A percentile compares a stretch with the other conserved stretches of the same genome.
Evolutionary conservation across 2,329 filamentous ascomycete species (phyloP).

Genomic region (Colletotrichum incanum): DNA sequence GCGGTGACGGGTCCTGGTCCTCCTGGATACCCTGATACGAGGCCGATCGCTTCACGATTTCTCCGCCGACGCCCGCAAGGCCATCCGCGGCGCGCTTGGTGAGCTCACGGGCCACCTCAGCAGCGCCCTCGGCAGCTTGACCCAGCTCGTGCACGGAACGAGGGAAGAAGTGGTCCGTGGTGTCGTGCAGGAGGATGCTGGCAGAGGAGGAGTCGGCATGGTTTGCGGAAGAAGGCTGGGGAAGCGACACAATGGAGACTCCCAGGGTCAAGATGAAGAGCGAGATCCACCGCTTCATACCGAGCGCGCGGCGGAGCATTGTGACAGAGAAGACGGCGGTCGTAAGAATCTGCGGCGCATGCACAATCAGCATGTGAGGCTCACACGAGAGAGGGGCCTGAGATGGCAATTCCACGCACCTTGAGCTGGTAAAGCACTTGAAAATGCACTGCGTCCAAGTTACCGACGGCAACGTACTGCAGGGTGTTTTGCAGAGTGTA

Average conservation of each 20-base stretch:
- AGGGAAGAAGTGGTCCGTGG: constrained; percentile 80
- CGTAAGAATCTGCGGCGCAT: constrained; percentile 77
- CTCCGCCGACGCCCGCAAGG: constrained; percentile 48
- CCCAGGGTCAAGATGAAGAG: constrained; percentile 85
- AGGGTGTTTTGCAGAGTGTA: constrained; percentile 96
- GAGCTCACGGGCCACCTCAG: constrained; percentile 65
- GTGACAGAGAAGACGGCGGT: constrained; percentile 89
- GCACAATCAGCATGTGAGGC: not conserved
- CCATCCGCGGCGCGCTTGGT: constrained; percentile 63
- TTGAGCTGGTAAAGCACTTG: constrained; percentile 96
- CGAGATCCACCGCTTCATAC: constrained; percentile 83
- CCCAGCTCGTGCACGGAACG: constrained; percentile 84
- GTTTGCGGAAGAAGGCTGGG: constrained; percentile 51
- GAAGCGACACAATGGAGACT: constrained; percentile 88
- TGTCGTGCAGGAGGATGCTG: constrained; percentile 74
- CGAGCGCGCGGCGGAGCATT: constrained; percentile 80
- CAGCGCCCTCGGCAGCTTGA: constrained; percentile 62
- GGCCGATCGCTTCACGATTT: constrained; percentile 77
- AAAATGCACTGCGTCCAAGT: constrained; percentile 92
- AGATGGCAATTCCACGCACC: constrained; percentile 55
- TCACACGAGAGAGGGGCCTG: not conserved
- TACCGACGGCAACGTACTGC: constrained; percentile 92
- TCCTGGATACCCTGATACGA: constrained; percentile 91
- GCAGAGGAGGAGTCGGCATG: constrained; percentile 68
- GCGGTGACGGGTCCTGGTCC: constrained; percentile 65